Percentiles rank a stretch among this genome's conserved stretches.
These are phyloP conservation scores for Pyronema omphalodes DNA, from an alignment of 495 filamentous ascomycete genomes.

Conservation along the genomic window DNA sequence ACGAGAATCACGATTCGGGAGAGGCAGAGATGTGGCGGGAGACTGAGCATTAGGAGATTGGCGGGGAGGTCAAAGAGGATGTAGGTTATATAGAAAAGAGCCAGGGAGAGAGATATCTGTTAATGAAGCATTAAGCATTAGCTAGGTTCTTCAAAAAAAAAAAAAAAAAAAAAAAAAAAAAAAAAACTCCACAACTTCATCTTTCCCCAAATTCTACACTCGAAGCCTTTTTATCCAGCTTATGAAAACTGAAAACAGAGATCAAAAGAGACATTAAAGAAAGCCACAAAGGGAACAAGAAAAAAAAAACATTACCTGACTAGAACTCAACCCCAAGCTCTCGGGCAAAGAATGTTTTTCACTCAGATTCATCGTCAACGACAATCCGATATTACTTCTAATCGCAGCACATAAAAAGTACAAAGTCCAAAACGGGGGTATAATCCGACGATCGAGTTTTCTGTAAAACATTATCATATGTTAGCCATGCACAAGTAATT, in stretches of 20 bases:
- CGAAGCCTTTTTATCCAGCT: too few species aligned
- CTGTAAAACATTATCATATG: constrained; percentile 22
- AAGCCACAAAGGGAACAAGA: too few species aligned
- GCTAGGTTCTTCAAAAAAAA: too few species aligned
- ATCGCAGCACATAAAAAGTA: constrained; percentile 89
- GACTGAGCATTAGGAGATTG: constrained; percentile 69
- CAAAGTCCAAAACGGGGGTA: constrained; percentile 73
- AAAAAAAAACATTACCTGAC: too few species aligned
- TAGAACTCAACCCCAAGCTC: constrained; percentile 45
- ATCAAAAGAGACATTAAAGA: too few species aligned
- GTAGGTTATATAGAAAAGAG: constrained; percentile 81
- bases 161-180: too few species aligned
- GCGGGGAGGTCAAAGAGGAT: constrained; percentile 78
- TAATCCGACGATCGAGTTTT: constrained; percentile 69
- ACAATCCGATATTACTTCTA: constrained; percentile 73
- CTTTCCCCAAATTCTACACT: too few species aligned
- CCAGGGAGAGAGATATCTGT: constrained; percentile 48
- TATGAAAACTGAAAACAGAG: too few species aligned
- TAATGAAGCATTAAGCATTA: too few species aligned
- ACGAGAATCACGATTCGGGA: constrained; percentile 77
- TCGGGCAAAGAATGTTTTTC: constrained; percentile 48
- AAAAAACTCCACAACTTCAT: too few species aligned
- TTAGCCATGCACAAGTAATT: constrained; percentile 5
- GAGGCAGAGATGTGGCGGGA: constrained; percentile 85
- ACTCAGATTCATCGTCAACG: constrained; percentile 70